Percentiles rank a stretch among this genome's conserved stretches.
These are phyloP conservation scores for Artomyces pyxidatus DNA, from an alignment of 768 basidiomycete genomes.

Conservation along the genomic window DNA sequence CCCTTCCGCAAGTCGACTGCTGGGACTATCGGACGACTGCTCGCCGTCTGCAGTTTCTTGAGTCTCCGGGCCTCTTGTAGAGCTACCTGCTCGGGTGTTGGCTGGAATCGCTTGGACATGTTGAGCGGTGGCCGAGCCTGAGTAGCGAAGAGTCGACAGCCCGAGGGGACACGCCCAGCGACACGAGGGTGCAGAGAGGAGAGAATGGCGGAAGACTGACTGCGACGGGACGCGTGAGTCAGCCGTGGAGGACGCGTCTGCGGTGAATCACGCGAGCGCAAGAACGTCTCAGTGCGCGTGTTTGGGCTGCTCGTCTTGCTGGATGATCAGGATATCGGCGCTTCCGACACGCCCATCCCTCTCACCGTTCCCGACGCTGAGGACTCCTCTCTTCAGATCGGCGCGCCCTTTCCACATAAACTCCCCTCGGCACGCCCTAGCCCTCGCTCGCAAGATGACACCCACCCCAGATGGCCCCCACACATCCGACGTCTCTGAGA, in stretches of 20 bases:
- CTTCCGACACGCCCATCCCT: no score
- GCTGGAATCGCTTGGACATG: constrained; percentile 20
- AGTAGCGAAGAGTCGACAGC: not conserved
- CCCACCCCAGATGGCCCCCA: constrained; percentile 1
- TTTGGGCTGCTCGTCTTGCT: not conserved
- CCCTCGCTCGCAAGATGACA: constrained; percentile 5
- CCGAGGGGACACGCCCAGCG: not conserved
- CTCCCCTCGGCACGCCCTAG: not conserved
- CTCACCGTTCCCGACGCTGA: not conserved
- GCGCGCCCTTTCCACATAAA: constrained; percentile 3
- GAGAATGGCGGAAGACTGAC: no score
- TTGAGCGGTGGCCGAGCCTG: not conserved
- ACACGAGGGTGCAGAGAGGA: no score
- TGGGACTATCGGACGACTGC: constrained; percentile 14
- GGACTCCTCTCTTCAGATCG: not conserved
- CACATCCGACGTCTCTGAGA: constrained; percentile 16
- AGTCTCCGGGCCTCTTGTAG: constrained; percentile 37
- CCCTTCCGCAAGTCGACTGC: constrained; percentile 13
- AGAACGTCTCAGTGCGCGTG: not conserved
- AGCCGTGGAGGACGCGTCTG: no score
- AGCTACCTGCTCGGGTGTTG: constrained; percentile 50
- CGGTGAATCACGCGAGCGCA: not conserved
- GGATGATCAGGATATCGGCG: not conserved
- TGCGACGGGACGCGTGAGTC: no score
- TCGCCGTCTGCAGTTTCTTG: constrained; percentile 32